Percentiles rank a stretch among this genome's conserved stretches.
These are phyloP conservation scores for Fragaria ananassa DNA, from an alignment of 306 rosid genomes.

Conservation along the genomic window DNA sequence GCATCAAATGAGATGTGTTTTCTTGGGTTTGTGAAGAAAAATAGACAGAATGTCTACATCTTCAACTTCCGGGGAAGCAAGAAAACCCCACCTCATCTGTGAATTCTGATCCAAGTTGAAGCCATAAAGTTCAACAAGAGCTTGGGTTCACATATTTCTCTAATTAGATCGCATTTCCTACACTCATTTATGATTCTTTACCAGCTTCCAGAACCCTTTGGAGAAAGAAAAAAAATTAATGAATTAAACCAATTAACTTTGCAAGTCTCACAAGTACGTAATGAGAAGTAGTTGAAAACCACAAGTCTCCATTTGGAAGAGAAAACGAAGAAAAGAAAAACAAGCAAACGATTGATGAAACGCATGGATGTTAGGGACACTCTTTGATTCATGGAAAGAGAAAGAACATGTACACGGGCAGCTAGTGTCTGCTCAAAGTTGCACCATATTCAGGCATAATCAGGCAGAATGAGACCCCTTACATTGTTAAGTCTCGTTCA, in stretches of 20 bases:
- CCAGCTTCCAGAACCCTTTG: not conserved
- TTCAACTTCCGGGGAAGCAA: not conserved
- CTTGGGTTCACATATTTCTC: not conserved
- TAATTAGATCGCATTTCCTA: not conserved
- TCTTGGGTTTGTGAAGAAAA: not conserved
- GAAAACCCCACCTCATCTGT: not conserved
- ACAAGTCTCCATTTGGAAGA: not conserved
- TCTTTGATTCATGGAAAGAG: not conserved
- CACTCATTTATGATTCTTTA: not conserved
- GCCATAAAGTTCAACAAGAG: conserved; percentile 1
- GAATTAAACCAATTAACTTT: not conserved
- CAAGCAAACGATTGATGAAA: not conserved
- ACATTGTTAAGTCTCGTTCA: conserved; percentile 43
- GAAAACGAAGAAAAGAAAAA: not conserved
- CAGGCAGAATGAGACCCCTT: conserved; percentile 13
- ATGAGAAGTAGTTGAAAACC: not conserved
- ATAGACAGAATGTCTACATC: not conserved
- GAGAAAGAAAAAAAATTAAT: not conserved
- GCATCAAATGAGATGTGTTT: not conserved
- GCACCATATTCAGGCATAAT: conserved; percentile 28
- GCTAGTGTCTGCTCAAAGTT: conserved; percentile 6
- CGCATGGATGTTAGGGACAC: not conserved
- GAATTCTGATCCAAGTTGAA: not conserved
- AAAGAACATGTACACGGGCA: not conserved
- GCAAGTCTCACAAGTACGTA: not conserved